phyloP scores from a whole-genome alignment of 441 rosid genomes.

The Erodium moschatum region DNA sequence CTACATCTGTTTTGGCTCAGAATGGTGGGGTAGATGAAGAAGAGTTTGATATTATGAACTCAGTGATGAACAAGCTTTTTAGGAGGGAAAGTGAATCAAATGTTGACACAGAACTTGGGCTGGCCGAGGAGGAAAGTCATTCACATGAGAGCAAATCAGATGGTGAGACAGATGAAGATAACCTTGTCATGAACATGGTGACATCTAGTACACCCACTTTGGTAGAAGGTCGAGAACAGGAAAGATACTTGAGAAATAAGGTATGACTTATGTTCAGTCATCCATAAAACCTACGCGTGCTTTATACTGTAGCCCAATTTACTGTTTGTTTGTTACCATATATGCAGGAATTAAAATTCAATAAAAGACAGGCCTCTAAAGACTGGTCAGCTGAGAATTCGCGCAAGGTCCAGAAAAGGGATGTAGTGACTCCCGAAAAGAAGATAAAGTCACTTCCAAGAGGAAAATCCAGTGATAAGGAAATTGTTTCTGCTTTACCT shows the following conservation, averaged over 20 bases:
- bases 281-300: not conserved
- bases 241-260: conserved; percentile 28
- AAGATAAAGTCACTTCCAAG: too few relatives aligned
- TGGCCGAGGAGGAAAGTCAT: conserved; percentile 19
- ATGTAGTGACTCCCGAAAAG: not conserved
- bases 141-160: conserved; percentile 29
- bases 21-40: conserved; percentile 38
- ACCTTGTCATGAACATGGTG: conserved; percentile 44
- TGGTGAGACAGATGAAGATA: conserved; percentile 36
- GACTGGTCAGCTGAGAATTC: conserved; percentile 3
- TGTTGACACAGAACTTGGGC: conserved; percentile 7
- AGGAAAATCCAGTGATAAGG: not conserved
- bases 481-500: not conserved
- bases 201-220: conserved; percentile 21
- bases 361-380: conserved; percentile 22
- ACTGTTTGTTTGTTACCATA: conserved; percentile 19
- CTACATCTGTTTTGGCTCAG: conserved; percentile 27
- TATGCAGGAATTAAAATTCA: conserved; percentile 35
- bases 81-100: conserved; percentile 32
- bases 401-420: conserved; percentile 7
- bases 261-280: conserved; percentile 23
- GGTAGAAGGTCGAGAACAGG: conserved; percentile 17
- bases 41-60: conserved; percentile 60
- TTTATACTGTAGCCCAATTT: not conserved
- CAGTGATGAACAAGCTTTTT: conserved; percentile 66